These are phyloP conservation scores for Botryosphaeria agaves DNA, from an alignment of 2,329 filamentous ascomycete genomes.

Conservation along the genomic window DNA sequence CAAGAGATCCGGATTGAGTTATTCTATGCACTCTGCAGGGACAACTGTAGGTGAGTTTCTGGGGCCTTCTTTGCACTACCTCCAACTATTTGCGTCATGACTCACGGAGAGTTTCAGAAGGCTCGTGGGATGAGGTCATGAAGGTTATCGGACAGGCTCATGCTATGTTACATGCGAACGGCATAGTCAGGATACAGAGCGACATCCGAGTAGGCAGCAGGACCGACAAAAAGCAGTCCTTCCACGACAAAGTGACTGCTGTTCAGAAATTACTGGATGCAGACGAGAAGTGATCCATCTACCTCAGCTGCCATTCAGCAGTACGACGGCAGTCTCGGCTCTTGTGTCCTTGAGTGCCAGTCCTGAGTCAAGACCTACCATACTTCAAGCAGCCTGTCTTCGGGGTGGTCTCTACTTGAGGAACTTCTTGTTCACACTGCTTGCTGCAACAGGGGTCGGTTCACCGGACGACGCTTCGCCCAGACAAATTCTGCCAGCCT, in stretches of 20 bases:
- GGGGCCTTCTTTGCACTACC: neutral
- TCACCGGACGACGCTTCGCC: too few relatives aligned
- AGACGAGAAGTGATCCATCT: too few relatives aligned
- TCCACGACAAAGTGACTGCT: constrained; percentile 58
- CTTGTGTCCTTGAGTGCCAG: too few relatives aligned
- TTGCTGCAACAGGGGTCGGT: too few relatives aligned
- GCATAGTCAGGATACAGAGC: constrained; percentile 70
- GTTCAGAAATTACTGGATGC: constrained; percentile 35
- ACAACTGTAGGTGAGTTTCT: constrained; percentile 71
- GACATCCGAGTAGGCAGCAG: constrained; percentile 75
- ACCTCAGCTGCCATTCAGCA: too few relatives aligned
- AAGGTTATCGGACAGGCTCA: constrained; percentile 74
- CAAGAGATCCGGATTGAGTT: constrained; percentile 61
- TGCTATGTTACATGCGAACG: constrained; percentile 54
- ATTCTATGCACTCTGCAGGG: constrained; percentile 83
- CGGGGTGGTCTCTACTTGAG: too few relatives aligned
- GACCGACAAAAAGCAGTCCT: constrained; percentile 72
- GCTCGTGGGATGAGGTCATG: constrained; percentile 80
- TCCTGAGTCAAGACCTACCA: too few relatives aligned
- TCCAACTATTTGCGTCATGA: neutral
- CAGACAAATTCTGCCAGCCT: too few relatives aligned
- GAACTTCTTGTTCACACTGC: too few relatives aligned
- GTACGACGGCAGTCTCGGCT: too few relatives aligned
- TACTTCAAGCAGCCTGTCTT: too few relatives aligned
- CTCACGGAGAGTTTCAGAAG: constrained; percentile 42